Base-by-base conservation (phyloP, 2,329 filamentous ascomycete genomes). In the Simplicillium sp. region DNA sequence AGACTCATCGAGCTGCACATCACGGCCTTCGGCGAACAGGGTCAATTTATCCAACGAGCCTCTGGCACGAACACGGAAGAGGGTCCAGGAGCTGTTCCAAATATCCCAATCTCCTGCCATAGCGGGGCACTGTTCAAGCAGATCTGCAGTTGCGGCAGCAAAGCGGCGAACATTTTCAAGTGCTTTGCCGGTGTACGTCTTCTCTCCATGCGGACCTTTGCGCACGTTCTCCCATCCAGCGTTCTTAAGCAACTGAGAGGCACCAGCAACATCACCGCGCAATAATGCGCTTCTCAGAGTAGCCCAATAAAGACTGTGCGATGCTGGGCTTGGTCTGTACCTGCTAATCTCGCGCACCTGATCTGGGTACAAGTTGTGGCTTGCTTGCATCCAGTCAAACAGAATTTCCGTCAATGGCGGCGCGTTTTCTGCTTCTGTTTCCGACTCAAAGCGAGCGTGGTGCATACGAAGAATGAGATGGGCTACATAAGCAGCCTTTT, bases 291-390 rank as follows among this genome's bases (percentile, higher is more conserved):
- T 77, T 50, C 82, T 84, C n/a, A 95, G 67, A 2, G 80, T 80
- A 54, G 89, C 85, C 90, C 90, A 97, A 62, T 87, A 97, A 29
- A 84, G 68, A 18, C 72, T 67, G 53, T 92, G 85, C 34, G 79
- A 78, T 2, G 87, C 83, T 16, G 88, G 86, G 44, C 84, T 84
- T 1, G 85, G 84, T 36, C 71, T 71, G 50, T 80, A 64, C 20
- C 71, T 69, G 46, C 75, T 66, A 17, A 96, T 72, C 4, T 79
- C 69, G 31, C 77, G 68, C 17, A 84, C 66, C 52, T 89, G 83
- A 39, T 77, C 71, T 2, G 73, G 71, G 51, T 84, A 84, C 18
- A 82, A 73, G 46, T 84, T 79, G 55, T 95, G 87, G 53, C 86
- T 76, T 13, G 71, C 70, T 41, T 85, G 74, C 48, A 94, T 70